phyloP scores from a whole-genome alignment of 2,329 filamentous ascomycete genomes.

The Stenocarpella maydis region DNA sequence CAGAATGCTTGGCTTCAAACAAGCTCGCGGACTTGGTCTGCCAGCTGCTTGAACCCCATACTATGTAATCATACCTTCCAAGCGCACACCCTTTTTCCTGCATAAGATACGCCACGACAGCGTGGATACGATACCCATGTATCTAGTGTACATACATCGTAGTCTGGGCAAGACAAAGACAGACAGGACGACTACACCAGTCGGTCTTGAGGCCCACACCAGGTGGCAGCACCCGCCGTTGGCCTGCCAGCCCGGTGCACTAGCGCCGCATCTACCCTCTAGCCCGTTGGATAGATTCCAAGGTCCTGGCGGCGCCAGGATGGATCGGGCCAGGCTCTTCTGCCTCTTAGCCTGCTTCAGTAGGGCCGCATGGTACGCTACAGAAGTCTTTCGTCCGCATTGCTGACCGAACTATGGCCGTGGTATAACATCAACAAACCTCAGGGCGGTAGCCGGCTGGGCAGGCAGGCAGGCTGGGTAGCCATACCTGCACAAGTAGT shows the following conservation, averaged over 20 bases:
- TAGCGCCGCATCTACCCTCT: constrained; percentile 20
- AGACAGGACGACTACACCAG: too few species aligned
- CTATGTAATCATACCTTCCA: not conserved
- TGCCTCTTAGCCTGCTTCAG: not conserved
- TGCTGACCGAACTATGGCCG: not conserved
- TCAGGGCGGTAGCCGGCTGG: constrained; percentile 7
- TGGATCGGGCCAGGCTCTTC: constrained; percentile 8
- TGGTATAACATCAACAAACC: not conserved
- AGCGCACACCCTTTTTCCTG: not conserved
- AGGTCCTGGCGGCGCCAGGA: constrained; percentile 16
- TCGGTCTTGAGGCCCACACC: not conserved
- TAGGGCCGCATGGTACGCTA: not conserved
- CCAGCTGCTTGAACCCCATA: constrained; percentile 4
- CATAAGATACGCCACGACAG: not conserved
- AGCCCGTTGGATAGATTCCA: constrained; percentile 15
- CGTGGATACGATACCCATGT: not conserved
- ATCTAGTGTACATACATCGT: not conserved
- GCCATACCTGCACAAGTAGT: not conserved
- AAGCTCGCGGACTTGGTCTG: constrained; percentile 19
- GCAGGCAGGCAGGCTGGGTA: not conserved
- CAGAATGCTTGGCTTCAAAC: constrained; percentile 13
- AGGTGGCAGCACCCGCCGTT: constrained; percentile 21
- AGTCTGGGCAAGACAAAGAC: too few species aligned
- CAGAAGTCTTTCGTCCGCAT: constrained; percentile 16
- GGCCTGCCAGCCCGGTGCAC: constrained; percentile 17